These are phyloP conservation scores for Carex pumila DNA, from an alignment of 176 grass and related monocot genomes.

Conservation along the genomic window DNA sequence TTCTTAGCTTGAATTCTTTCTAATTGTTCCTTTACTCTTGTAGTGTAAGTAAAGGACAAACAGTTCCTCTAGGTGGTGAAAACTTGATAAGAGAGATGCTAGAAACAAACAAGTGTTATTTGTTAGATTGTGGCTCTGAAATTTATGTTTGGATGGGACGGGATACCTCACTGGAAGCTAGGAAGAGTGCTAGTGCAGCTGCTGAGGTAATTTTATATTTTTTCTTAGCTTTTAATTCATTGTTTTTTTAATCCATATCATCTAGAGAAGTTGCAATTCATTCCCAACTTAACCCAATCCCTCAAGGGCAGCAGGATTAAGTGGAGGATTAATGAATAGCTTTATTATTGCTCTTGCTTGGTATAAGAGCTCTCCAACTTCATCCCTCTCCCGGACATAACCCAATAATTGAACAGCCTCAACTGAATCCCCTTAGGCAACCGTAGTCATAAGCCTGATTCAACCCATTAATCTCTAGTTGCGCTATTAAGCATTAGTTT, in stretches of 20 bases:
- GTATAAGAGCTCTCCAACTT: background rate
- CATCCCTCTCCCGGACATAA: background rate
- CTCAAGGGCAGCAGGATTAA: background rate
- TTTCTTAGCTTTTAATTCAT: constrained; percentile 17
- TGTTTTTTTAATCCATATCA: background rate
- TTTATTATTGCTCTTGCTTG: background rate
- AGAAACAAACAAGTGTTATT: constrained; percentile 82
- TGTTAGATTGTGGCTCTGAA: constrained; percentile 80
- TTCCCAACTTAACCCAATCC: background rate
- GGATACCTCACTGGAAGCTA: constrained; percentile 75
- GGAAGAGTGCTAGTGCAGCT: constrained; percentile 75
- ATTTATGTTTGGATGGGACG: constrained; percentile 95
- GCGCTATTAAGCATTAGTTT: background rate
- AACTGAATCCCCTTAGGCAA: background rate
- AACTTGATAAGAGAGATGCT: constrained; percentile 62
- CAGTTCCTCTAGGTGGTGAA: constrained; percentile 43
- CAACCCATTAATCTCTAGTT: background rate
- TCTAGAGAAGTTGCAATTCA: background rate
- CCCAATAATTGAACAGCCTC: background rate
- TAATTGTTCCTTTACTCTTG: constrained; percentile 1
- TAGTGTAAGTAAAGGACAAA: constrained; percentile 81
- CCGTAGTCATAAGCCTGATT: background rate
- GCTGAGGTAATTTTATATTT: constrained; percentile 58
- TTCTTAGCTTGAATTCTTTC: constrained; percentile 6
- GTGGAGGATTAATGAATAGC: background rate